phyloP scores from a whole-genome alignment of 805 yeast genomes.

The Wickerhamomyces bovis region DNA sequence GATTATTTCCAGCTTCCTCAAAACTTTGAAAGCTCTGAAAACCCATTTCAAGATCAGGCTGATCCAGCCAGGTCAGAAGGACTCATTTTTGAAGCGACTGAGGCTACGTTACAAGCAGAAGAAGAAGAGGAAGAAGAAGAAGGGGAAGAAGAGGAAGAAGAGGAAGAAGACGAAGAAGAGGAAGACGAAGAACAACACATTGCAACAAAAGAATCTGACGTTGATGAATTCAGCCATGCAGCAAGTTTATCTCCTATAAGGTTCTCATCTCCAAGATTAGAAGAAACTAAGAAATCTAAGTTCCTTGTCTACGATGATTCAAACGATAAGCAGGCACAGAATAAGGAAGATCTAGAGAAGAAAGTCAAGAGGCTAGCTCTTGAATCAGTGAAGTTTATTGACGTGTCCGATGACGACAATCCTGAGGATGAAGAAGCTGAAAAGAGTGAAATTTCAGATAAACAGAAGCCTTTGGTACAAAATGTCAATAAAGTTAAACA shows the following conservation, averaged over 20 bases:
- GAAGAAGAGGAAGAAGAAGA: background rate
- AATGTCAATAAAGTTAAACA: constrained; percentile 20
- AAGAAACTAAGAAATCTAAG: constrained; percentile 1
- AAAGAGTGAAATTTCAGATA: constrained; percentile 13
- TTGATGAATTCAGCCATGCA: constrained; percentile 13
- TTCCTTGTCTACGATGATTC: constrained; percentile 21
- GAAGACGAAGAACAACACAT: background rate
- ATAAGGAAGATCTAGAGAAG: background rate
- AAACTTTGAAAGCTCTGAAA: background rate
- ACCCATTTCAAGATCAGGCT: background rate
- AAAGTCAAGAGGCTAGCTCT: background rate
- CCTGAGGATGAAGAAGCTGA: background rate
- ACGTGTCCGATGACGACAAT: background rate
- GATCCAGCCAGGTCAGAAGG: background rate
- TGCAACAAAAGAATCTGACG: background rate
- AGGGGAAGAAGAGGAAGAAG: background rate
- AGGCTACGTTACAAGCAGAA: background rate
- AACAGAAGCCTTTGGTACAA: constrained; percentile 18
- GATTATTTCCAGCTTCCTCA: constrained; percentile 1
- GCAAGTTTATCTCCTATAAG: constrained; percentile 21
- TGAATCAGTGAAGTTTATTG: background rate
- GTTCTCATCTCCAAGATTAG: constrained; percentile 13
- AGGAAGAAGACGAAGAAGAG: background rate
- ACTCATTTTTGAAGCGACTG: background rate
- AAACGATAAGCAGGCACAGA: constrained; percentile 6